Evolutionary conservation across 129 eudicot species (phyloP).

Genomic region (Tagetes erecta): DNA sequence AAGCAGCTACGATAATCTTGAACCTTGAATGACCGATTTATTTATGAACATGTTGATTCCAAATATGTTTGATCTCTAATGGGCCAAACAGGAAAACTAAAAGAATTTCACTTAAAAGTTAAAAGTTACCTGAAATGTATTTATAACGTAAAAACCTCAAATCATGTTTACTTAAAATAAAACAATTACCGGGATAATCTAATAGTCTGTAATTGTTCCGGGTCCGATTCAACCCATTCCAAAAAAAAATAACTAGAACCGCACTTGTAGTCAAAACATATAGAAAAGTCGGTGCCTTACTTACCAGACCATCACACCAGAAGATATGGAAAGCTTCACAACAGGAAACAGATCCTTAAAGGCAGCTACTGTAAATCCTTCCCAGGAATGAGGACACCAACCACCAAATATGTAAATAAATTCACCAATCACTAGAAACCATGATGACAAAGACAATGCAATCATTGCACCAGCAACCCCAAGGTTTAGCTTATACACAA

Average conservation of each 20-base stretch:
- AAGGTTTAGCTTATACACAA: slow-evolving; percentile 38
- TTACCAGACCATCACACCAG: slow-evolving; percentile 92
- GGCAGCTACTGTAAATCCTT: slow-evolving; percentile 61
- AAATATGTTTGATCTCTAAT: neutral
- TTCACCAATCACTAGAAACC: slow-evolving; percentile 66
- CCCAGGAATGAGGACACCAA: slow-evolving; percentile 76
- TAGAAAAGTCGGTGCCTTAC: slow-evolving; percentile 3
- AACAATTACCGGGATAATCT: neutral
- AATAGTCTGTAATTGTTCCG: neutral
- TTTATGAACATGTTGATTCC: neutral
- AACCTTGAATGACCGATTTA: neutral
- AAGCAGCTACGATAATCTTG: neutral
- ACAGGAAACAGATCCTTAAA: slow-evolving; percentile 67
- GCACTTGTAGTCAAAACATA: neutral
- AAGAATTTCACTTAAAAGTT: neutral
- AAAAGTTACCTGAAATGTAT: neutral
- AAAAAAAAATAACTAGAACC: neutral
- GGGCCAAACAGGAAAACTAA: neutral
- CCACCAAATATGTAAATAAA: slow-evolving; percentile 66
- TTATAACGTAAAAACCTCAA: neutral
- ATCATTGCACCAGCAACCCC: slow-evolving; percentile 66
- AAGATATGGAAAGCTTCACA: slow-evolving; percentile 71
- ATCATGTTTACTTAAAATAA: neutral
- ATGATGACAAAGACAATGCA: slow-evolving; percentile 54
- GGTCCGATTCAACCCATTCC: neutral